Percentiles rank a stretch among this genome's conserved stretches.
These are phyloP conservation scores for Collybia sordida DNA, from an alignment of 768 basidiomycete species.

Conservation along the genomic window DNA sequence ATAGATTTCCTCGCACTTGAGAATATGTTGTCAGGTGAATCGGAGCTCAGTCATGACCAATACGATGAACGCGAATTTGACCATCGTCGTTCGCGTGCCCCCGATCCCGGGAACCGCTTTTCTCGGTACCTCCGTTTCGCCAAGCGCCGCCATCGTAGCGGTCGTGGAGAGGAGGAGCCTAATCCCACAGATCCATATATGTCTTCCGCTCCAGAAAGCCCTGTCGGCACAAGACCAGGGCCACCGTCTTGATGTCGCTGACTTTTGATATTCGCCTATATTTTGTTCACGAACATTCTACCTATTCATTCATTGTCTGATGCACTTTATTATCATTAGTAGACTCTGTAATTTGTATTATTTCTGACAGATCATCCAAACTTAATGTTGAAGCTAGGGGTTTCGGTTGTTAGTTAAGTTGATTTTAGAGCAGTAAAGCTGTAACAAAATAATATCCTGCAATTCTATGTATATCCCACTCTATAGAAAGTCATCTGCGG, in stretches of 20 bases:
- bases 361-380: too few species aligned
- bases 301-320: neutral
- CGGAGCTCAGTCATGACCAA: constrained; percentile 17
- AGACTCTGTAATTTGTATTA: neutral
- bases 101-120: constrained; percentile 38
- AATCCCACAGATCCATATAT: constrained; percentile 33
- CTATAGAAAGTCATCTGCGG: too few species aligned
- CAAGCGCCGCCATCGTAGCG: constrained; percentile 29
- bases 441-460: too few species aligned
- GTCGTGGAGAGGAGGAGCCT: constrained; percentile 24
- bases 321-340: neutral
- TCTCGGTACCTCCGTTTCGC: constrained; percentile 60
- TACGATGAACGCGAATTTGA: constrained; percentile 14
- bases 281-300: neutral
- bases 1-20: constrained; percentile 63
- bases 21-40: constrained; percentile 45
- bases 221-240: constrained; percentile 12
- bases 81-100: constrained; percentile 3
- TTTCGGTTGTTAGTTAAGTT: too few species aligned
- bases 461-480: neutral
- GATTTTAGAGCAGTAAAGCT: too few species aligned
- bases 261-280: too few species aligned
- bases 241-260: neutral
- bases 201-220: constrained; percentile 28
- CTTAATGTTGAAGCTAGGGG: too few species aligned